Base-by-base conservation (phyloP, 345 rosid species). In the Murraya koenigii region DNA sequence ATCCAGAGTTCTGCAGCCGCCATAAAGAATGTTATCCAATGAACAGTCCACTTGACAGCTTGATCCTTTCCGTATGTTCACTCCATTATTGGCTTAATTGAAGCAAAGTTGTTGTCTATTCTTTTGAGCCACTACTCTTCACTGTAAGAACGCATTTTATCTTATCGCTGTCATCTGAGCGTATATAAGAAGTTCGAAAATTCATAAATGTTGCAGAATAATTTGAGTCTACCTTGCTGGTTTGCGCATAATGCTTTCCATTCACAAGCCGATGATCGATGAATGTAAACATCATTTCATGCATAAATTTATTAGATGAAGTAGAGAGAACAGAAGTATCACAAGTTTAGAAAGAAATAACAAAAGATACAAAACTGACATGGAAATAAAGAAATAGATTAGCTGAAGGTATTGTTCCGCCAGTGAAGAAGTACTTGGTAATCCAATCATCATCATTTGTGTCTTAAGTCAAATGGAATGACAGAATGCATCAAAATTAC, bases 371-470 rank as follows among this genome's bases (percentile, higher is more conserved):
- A 49, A 38, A 63, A 28, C 81, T 81, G 59, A 88, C 97, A 90
- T 95, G 98, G 83, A 93, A 95, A 84, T 95, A 93, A 47, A 93
- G 97, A 64, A 93, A 88, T 81, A 95, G 86, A 87, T 93, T 85
- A 6, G 98, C 93, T 0, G 98, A 86, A 35, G 97, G 99, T 98
- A 92, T 92, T 71, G 97, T 92, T 63, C 97, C 96, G 62, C 97
- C 98, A 1, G 88, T 88, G 78, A 95, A 92, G 93, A 93, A 95
- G 83, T 93, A 79, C 83, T 90, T 86, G 64, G 96, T 89, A 64
- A 93, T 93, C 98, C 99, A 92, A 78, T 93, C 99, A 71, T 91
- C 99, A 69, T 91, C 99, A 80, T 91, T 89, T 78, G 84, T 65
- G 77, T 90, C 98, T 97, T 90, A 67, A 38, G 44, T 4, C n/a